Conservation (phyloP, 306 rosid species). For the Quercus mongolica region DNA sequence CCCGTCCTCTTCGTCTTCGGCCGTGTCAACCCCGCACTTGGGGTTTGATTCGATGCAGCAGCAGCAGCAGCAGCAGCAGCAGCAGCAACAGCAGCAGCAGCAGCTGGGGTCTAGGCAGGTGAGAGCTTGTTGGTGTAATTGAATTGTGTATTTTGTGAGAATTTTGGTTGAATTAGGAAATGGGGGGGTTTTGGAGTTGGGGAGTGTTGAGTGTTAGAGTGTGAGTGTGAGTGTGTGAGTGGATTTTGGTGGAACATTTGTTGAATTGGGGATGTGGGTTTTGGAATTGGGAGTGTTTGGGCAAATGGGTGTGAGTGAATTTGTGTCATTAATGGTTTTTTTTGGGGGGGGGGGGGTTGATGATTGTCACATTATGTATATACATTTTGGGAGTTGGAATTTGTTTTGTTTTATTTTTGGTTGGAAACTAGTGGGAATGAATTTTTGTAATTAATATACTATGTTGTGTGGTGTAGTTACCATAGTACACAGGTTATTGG, state of each 20-base stretch:
- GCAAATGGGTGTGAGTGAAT: slow-evolving; percentile 2
- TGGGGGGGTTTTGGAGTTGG: not conserved
- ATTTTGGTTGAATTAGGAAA: slow-evolving; percentile 22
- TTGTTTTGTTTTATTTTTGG: not conserved
- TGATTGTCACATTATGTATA: not conserved
- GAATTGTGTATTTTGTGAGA: slow-evolving; percentile 8
- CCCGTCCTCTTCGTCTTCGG: slow-evolving; percentile 86
- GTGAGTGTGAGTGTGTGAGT: slow-evolving; percentile 17
- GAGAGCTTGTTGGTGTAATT: slow-evolving; percentile 29
- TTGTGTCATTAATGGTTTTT: not conserved
- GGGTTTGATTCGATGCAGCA: slow-evolving; percentile 79
- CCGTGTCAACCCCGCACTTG: slow-evolving; percentile 73
- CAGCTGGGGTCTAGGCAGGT: slow-evolving; percentile 88
- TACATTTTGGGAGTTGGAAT: slow-evolving; percentile 9
- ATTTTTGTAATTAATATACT: slow-evolving; percentile 29
- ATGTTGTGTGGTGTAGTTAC: slow-evolving; percentile 17
- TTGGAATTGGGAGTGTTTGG: slow-evolving; percentile 3
- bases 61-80: slow-evolving; percentile 47
- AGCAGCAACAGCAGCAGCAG: slow-evolving; percentile 74
- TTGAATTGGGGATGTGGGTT: not conserved
- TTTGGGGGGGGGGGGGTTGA: not conserved
- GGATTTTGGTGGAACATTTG: slow-evolving; percentile 11
- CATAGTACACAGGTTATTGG: slow-evolving; percentile 18
- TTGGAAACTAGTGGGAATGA: slow-evolving; percentile 24
- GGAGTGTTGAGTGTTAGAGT: not conserved